Conservation (phyloP, 1,284 basidiomycete species). For the Tylopilus sp. region DNA sequence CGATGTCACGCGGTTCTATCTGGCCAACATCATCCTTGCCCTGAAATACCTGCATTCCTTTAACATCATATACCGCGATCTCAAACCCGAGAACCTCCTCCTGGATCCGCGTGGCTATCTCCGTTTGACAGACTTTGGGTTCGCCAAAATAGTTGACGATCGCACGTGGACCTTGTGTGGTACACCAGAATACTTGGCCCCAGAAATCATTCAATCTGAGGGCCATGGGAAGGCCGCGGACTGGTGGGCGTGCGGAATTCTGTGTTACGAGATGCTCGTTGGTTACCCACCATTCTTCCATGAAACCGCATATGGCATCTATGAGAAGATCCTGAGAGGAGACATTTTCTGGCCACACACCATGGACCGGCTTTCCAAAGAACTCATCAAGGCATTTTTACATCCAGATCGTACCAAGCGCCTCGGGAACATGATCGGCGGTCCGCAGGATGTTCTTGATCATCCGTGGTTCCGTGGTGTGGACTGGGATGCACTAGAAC, state of each 20-base stretch:
- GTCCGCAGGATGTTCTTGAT: slow-evolving; percentile 87
- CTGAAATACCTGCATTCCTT: slow-evolving; percentile 96
- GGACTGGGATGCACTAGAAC: slow-evolving; percentile 79
- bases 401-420: slow-evolving; percentile 92
- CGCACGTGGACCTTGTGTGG: slow-evolving; percentile 99
- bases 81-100: slow-evolving; percentile 97
- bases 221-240: slow-evolving; percentile 98
- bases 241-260: slow-evolving; percentile 97
- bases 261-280: slow-evolving; percentile 97
- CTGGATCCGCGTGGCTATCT: slow-evolving; percentile 94
- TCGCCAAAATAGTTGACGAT: slow-evolving; percentile 97
- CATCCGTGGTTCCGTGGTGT: slow-evolving; percentile 96
- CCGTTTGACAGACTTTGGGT: slow-evolving; percentile 97
- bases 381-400: slow-evolving; percentile 79
- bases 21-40: slow-evolving; percentile 93
- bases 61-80: slow-evolving; percentile 97
- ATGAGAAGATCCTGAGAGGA: slow-evolving; percentile 92
- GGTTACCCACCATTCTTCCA: slow-evolving; percentile 94
- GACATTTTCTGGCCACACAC: slow-evolving; percentile 89
- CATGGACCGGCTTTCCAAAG: slow-evolving; percentile 74
- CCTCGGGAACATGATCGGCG: slow-evolving; percentile 90
- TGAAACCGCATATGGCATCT: slow-evolving; percentile 88
- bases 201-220: slow-evolving; percentile 93
- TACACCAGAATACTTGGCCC: slow-evolving; percentile 94
- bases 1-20: slow-evolving; percentile 97